These are phyloP conservation scores for Ballota nigra DNA, from an alignment of 257 asterid species.

Conservation along the genomic window DNA sequence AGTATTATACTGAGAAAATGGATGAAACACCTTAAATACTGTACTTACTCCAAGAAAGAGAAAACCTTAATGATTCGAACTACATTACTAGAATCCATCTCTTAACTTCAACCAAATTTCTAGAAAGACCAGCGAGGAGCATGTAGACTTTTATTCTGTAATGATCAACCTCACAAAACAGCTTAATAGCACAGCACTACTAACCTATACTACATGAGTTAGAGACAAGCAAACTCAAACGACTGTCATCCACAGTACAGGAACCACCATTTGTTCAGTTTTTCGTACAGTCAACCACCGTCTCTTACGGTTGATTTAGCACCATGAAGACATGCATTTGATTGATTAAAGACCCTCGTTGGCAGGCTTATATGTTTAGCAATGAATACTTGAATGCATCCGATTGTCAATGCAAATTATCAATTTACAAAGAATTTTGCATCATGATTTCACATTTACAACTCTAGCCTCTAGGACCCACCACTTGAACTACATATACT, in stretches of 20 bases:
- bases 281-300: neutral
- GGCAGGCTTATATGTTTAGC: neutral
- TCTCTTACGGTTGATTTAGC: neutral
- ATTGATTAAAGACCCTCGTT: neutral
- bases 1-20: neutral
- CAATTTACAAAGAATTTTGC: neutral
- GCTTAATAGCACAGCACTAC: neutral
- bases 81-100: neutral
- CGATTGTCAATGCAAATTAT: neutral
- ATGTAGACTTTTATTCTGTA: neutral
- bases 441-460: neutral
- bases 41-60: neutral
- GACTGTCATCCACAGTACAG: neutral
- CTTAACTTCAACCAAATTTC: neutral
- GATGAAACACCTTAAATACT: neutral
- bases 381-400: neutral
- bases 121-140: neutral
- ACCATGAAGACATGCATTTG: neutral
- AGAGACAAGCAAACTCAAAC: neutral
- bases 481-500: neutral
- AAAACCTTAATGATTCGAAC: neutral
- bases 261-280: neutral
- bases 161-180: neutral
- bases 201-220: neutral
- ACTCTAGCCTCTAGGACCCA: neutral